Percentiles rank a stretch among this genome's conserved stretches.
These are phyloP conservation scores for Tinospora cordifolia DNA, from an alignment of 164 flowering plant genomes.

Conservation along the genomic window DNA sequence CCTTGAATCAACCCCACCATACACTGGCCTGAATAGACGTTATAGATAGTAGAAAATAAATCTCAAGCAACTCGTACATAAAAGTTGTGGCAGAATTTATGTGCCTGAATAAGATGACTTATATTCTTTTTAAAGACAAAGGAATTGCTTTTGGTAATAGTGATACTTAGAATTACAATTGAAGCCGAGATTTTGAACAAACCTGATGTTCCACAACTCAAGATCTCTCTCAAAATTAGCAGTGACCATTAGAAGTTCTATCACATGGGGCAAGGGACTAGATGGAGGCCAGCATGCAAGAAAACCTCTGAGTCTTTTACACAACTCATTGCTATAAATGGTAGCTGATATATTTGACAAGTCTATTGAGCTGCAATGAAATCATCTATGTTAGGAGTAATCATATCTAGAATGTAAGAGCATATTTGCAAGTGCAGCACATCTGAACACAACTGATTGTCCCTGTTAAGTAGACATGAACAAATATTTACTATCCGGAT, in stretches of 20 bases:
- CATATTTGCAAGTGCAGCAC: too few relatives aligned
- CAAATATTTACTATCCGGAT: background rate
- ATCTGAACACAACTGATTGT: too few relatives aligned
- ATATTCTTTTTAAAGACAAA: background rate
- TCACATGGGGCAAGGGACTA: conserved; percentile 67
- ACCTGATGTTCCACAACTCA: conserved; percentile 78
- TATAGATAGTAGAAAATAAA: conserved; percentile 3
- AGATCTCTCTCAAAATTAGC: conserved; percentile 80
- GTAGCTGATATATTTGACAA: conserved; percentile 76
- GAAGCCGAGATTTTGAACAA: conserved; percentile 11
- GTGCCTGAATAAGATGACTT: background rate
- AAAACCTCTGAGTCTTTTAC: conserved; percentile 55
- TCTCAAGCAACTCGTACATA: background rate
- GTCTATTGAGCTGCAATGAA: conserved; percentile 69
- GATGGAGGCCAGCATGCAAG: conserved; percentile 82
- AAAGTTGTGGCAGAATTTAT: background rate
- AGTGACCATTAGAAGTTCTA: conserved; percentile 66
- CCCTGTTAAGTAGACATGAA: too few relatives aligned
- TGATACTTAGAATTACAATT: background rate
- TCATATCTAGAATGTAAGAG: too few relatives aligned
- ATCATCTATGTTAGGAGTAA: background rate
- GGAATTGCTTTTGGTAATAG: background rate
- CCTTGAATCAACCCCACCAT: conserved; percentile 73
- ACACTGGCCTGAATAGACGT: conserved; percentile 38
- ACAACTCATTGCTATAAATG: conserved; percentile 75